Evolutionary conservation across 2,329 filamentous ascomycete species (phyloP), one percentile per base, ranked within the genome.

Genomic region (Rhinocladiella mackenziei): DNA sequence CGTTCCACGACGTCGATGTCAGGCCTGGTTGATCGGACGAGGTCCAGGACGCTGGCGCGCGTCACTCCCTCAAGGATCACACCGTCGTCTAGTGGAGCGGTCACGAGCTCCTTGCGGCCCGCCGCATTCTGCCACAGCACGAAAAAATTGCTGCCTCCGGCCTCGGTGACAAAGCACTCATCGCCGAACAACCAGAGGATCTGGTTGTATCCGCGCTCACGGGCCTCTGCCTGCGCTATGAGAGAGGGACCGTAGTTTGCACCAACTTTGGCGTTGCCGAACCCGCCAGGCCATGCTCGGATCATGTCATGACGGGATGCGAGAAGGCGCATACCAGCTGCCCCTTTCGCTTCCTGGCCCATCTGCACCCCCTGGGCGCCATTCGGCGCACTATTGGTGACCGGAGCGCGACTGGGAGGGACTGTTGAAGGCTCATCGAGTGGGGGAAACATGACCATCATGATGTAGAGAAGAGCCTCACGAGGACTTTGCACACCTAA

Each of bases 61-160:
- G 89, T 96, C 8, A 96, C 83, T 53, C 89, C 89, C 51, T 91
- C 85, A 2, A 96, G 74, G 56, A 96, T 94, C 49, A 95, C 75
- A 60, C 84, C 80, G 60, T 87, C 86, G 45, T 84, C 84, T 31
- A 96, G 68, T 6, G 87, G 86, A 2, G 89, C 88, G 2, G 89
- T 96, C 43, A 95, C 74, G 22, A 96, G 73, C 70, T 92, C 75
- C 17, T 76, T 60, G 57, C 72, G 76, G 5, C 77, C 81, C 0
- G 64, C 76, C 22, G 30, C 26, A n/a, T 49, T 48, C 5, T 47
- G 22, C 86, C 84, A 89, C 9, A 95, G 72, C 5, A 94, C 73
- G 60, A 96, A 94, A 70, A 95, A 95, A 69, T 96, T 96, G 60
- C 81, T 86, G 9, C 88, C 89, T 3, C 89, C 89, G 2, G 89